Base-by-base conservation (phyloP, 352 stramenopile genomes). In the Lagenidium sp. region DNA sequence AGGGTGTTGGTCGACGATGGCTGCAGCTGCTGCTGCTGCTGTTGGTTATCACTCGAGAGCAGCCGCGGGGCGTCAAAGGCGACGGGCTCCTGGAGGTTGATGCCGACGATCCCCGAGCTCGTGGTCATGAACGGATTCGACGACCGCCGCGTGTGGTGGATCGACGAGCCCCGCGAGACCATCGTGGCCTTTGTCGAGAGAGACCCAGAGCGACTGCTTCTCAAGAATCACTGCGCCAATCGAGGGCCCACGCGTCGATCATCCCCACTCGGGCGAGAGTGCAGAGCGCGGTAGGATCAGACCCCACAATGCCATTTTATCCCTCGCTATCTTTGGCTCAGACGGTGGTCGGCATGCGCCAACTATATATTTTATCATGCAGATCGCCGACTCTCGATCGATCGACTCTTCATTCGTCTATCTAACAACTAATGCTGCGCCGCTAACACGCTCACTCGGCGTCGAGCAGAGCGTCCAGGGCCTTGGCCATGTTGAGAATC, bases 91-190 rank as follows among this genome's bases (percentile, higher is more conserved):
- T 67, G 38, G 12, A 91, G 41, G 47, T 88, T 79, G 50, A 88
- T 91, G 23, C 78, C 78, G 6, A 91, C 68, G 43, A 86, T 84
- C n/a, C 70, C 70, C 10, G 75, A 88, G 56, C 72, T 87, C 34
- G 78, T 90, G n/a, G 74, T 83, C 67, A 90, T 87, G 57, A 90
- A 91, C 55, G 75, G 75, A 36, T 86, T 91, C 25, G 70, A 67
- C 36, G 70, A 82, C 13, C 69, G 69, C 7, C 74, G 70, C 16
- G 55, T 72, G 57, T 91, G 68, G 51, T 85, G 74, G 51, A 91
- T 66, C 10, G 68, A 72, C 11, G 78, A 85, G 20, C 78, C 78
- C 46, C 78, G 65, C 1, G 75, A 91, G 16, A 88, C 66, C 72
- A 88, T 87, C 15, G 22, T 41, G 32, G 16, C 8, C 28, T 32